Base-by-base conservation (phyloP, 805 yeast species). In the Sugiyamaella americana region DNA sequence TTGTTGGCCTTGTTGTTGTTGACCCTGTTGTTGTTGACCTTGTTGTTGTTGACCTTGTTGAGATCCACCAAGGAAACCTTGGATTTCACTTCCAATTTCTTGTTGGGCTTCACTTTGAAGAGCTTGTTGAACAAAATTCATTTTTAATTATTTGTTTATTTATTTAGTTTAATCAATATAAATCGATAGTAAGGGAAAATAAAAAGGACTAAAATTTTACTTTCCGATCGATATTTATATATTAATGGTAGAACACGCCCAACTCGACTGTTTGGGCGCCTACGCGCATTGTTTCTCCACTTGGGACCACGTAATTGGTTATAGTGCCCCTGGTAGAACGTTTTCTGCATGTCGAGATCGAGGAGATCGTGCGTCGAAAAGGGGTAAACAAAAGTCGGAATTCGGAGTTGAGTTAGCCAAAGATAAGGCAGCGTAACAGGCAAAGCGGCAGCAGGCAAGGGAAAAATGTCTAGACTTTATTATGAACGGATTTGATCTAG, bases 71-170 rank as follows among this genome's bases (percentile, higher is more conserved):
- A 47, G 13, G 19, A 32, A 37, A 37, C 44, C 20, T 10, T 16
- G 21, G 17, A 39, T 45, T 30, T 49, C 37, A 32, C 44, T 37
- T 39, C 20, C 20, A 34, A 50, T 24, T 30, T 38, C 22, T 37
- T 40, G 45, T 39, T 48, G 38, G 30, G 47, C 50, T 30, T 39
- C 44, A 29, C 50, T 38, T 40, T 48, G 49, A 17, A 47, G 36
- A 13, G 48, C 51, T 40, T 46, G 37, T 35, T 44, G 41, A 22
- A 53, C 16, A 35, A 53, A 53, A 36, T 53, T 50, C 55, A 51
- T 52, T 41, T 37, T 46, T 17, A 21, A 10, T 26, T 11, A 6
- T 44, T 13, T 10, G 34, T 24, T 6, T 21, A 19, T 13, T 17
- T 24, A 43, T 26, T 26, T 26, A 8, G 13, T 26, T 13, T 26